Conservation (phyloP, 2,329 filamentous ascomycete species). For the Epichloe sibirici region DNA sequence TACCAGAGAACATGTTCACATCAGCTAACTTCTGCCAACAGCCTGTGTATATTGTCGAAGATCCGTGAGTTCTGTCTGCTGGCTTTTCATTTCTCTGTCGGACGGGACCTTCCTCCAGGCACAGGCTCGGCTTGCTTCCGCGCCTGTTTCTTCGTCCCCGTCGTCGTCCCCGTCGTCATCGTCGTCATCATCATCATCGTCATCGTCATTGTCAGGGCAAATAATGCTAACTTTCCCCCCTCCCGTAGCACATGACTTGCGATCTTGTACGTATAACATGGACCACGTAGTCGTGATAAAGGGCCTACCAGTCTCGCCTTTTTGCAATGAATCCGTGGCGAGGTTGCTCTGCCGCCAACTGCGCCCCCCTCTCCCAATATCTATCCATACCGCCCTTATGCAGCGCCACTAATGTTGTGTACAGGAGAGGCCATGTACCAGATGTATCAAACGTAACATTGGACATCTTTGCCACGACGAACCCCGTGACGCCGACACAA, state of each 20-base stretch:
- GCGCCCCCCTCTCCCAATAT: neutral
- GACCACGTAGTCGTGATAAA: neutral
- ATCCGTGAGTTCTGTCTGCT: conserved; percentile 58
- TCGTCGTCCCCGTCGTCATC: neutral
- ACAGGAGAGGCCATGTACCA: conserved; percentile 88
- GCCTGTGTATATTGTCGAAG: conserved; percentile 81
- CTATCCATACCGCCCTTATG: conserved; percentile 5
- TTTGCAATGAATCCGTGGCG: neutral
- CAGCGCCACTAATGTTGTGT: conserved; percentile 16
- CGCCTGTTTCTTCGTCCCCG: neutral
- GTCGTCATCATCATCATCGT: neutral
- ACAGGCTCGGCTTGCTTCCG: neutral
- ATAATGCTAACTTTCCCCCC: conserved; percentile 9
- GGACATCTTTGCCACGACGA: conserved; percentile 98
- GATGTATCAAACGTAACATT: conserved; percentile 97
- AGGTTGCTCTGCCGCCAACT: neutral
- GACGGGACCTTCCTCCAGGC: neutral
- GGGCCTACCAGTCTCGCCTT: neutral
- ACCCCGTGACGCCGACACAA: conserved; percentile 70
- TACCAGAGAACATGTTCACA: neutral
- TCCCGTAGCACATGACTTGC: conserved; percentile 73
- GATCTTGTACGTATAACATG: conserved; percentile 57
- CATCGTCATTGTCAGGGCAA: neutral
- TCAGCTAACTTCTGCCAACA: conserved; percentile 20
- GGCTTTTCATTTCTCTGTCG: neutral